Base-by-base conservation (phyloP, 2,329 filamentous ascomycete species). In the Diplodia sapinea region DNA sequence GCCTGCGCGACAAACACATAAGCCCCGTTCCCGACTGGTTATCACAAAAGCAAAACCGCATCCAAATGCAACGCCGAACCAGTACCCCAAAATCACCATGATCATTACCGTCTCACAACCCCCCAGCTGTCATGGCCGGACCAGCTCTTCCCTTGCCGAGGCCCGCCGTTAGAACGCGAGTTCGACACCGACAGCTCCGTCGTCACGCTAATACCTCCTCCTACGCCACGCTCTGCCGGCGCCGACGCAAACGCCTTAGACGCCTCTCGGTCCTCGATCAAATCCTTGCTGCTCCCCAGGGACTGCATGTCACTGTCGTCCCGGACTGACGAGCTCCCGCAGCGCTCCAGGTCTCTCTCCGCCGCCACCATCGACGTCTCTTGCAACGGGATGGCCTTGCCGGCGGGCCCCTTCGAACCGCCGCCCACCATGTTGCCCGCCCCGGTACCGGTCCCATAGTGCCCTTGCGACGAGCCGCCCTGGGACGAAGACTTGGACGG, bases 401-500 rank as follows among this genome's bases (percentile, higher is more conserved):
- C 20, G 7, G 40, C 56, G 17, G 26, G 26, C 3, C 15, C 23
- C n/a, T 43, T 43, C 5, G 40, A 43, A 1, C 43, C 43, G 9
- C 43, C 43, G 1, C 43, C 43, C 43, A 47, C 17, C 43, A 26
- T n/a, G 8, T n/a, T 47, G 1, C 43, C 43, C 17, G 43, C 11
- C 17, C 43, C 43, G 17, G 43, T 47, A 7, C 43, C 43, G 7
- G 43, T 47, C 17, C 17, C 43, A n/a, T 47, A 47, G 2, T 50
- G 26, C n/a, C 29, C 57, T 17, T 47, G 49, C 5, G 57, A 62
- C 5, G 57, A 62, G 26, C 57, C 43, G 2, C 13, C 15, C 40
- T 62, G 87, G 8, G 36, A 38, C 86, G 83, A 88, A 86, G 71
- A 87, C 85, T n/a, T 87, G 7, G 43, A 20, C 17, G 43, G 13